Base-by-base conservation (phyloP, 2,329 filamentous ascomycete species). In the Xylariales sp. region DNA sequence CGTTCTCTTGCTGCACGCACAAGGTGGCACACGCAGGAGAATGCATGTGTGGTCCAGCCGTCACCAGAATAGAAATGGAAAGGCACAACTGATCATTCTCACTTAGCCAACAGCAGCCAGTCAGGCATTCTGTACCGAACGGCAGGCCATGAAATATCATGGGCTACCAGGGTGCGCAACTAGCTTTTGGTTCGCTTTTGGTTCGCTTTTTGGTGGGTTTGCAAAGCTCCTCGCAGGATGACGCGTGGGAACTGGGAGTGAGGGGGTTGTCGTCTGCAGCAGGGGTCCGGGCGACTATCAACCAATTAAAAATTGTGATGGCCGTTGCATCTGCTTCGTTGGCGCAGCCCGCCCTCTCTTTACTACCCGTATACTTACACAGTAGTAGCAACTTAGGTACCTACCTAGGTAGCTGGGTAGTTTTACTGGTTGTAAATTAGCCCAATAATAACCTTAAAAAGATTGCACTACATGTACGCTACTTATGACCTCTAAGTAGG, bases 211-310 rank as follows among this genome's bases (percentile, higher is more conserved):
- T 23, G 23, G 23, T 23, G 23, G 30, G 8, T 62, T 43, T 57
- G 62, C 53, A 49, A 57, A 63, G 59, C 64, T 66, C 53, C 53
- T 53, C 60, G 64, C 65, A 67, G 60, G 43, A 64, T 30, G 50
- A 56, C 54, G 61, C 65, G 62, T 65, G 65, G 62, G 55, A 60
- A 60, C 56, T 34, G n/a, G 65, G 52, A 65, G 54, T 67, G 60
- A 64, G 54, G 58, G 58, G 10, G 32, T 53, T 53, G n/a, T 28
- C n/a, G 43, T 52, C 36, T 62, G 52, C 46, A 49, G 49, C 66
- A 68, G 46, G 66, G 66, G 43, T 59, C 14, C 39, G 28, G 41
- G 41, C 56, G 56, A 65, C 39, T 62, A 46, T 39, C 5, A 46
- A 9, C 66, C 62, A 68, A 68, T 65, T 7, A 62, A 41, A 62